A percentile compares a stretch with the other conserved stretches of the same genome.
These are phyloP conservation scores for Claviceps digitariae DNA, from an alignment of 2,329 filamentous ascomycete species.

Conservation along the genomic window DNA sequence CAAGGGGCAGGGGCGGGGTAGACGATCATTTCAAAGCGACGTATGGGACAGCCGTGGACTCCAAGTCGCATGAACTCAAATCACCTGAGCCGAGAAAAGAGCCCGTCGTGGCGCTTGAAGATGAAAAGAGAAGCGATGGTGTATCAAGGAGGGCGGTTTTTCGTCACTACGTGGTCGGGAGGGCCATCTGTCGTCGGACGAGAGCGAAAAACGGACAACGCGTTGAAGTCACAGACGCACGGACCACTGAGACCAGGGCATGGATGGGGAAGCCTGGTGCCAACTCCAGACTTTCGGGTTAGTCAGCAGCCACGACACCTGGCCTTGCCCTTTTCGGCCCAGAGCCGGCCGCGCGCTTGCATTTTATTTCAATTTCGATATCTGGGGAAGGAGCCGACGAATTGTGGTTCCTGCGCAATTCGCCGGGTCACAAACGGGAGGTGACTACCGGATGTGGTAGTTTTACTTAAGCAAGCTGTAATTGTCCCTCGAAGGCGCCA, in stretches of 20 bases:
- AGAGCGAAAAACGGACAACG: slow-evolving; percentile 27
- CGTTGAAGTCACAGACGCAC: slow-evolving; percentile 21
- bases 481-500: too few relatives aligned
- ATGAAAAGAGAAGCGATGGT: slow-evolving; percentile 12
- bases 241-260: slow-evolving; percentile 6
- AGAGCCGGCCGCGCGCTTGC: background rate
- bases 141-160: slow-evolving; percentile 5
- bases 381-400: slow-evolving; percentile 4
- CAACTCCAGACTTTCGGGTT: background rate
- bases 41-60: slow-evolving; percentile 5
- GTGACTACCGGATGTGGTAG: too few relatives aligned
- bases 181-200: slow-evolving; percentile 12
- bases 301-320: slow-evolving; percentile 6
- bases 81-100: slow-evolving; percentile 9
- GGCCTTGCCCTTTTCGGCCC: slow-evolving; percentile 1
- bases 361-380: background rate
- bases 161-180: slow-evolving; percentile 20
- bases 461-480: too few relatives aligned
- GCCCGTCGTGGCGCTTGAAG: slow-evolving; percentile 13
- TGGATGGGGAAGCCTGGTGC: background rate
- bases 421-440: too few relatives aligned
- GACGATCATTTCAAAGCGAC: slow-evolving; percentile 11
- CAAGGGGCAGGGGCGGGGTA: slow-evolving; percentile 16
- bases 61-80: slow-evolving; percentile 9
- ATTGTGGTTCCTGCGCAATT: background rate